Percentiles rank a stretch among this genome's conserved stretches.
These are phyloP conservation scores for Trematosphaeria pertusa DNA, from an alignment of 2,329 filamentous ascomycete genomes.

Conservation along the genomic window DNA sequence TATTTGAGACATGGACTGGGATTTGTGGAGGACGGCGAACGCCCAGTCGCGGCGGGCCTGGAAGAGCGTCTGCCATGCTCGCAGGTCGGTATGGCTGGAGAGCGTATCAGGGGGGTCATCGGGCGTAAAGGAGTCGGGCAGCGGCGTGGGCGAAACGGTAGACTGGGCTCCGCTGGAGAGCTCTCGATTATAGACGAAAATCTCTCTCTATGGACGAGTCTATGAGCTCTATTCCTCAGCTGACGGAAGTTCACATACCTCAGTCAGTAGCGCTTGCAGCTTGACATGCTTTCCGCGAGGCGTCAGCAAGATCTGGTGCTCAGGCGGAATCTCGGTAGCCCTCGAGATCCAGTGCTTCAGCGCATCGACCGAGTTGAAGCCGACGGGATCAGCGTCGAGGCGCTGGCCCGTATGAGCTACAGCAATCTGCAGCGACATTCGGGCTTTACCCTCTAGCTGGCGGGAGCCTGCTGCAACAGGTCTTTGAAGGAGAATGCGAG, in stretches of 20 bases:
- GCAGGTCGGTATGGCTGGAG: slow-evolving; percentile 77
- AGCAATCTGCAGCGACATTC: slow-evolving; percentile 89
- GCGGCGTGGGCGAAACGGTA: slow-evolving; percentile 58
- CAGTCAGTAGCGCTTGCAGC: slow-evolving; percentile 77
- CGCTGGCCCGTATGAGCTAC: slow-evolving; percentile 92
- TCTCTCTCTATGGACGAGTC: slow-evolving; percentile 69
- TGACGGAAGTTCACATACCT: too few species aligned
- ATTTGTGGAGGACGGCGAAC: slow-evolving; percentile 71
- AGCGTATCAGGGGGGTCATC: slow-evolving; percentile 78
- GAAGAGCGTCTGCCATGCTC: slow-evolving; percentile 89
- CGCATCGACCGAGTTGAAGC: slow-evolving; percentile 81
- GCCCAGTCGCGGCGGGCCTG: slow-evolving; percentile 83
- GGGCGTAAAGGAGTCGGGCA: slow-evolving; percentile 67
- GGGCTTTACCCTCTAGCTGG: slow-evolving; percentile 42
- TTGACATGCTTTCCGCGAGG: slow-evolving; percentile 84
- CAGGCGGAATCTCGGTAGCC: slow-evolving; percentile 74
- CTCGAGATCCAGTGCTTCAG: slow-evolving; percentile 81
- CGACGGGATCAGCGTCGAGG: slow-evolving; percentile 77
- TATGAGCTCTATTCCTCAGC: slow-evolving; percentile 5
- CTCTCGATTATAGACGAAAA: slow-evolving; percentile 89
- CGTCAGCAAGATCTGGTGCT: slow-evolving; percentile 88
- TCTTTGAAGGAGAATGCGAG: slow-evolving; percentile 18
- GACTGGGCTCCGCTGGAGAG: slow-evolving; percentile 52
- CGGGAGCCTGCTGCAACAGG: slow-evolving; percentile 25
- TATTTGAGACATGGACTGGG: slow-evolving; percentile 67